Conservation (phyloP, 2,329 filamentous ascomycete genomes). For the Paracoccidioides lutzii region DNA sequence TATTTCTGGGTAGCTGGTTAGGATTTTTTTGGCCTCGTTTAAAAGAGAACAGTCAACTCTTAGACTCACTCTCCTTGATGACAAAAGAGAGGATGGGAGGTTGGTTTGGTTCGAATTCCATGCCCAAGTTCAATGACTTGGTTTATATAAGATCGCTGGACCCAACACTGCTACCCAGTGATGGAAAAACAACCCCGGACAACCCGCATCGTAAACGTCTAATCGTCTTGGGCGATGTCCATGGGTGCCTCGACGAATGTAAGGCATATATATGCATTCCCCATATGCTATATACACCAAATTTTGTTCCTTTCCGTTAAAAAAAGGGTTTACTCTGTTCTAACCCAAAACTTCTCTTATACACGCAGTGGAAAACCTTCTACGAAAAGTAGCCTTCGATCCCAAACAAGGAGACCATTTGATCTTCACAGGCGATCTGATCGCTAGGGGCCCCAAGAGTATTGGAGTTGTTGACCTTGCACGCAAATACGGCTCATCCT, state of each 20-base stretch:
- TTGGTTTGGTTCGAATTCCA: conserved; percentile 36
- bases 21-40: conserved; percentile 20
- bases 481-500: conserved; percentile 59
- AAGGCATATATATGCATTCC: conserved; percentile 7
- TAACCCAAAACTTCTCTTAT: conserved; percentile 5
- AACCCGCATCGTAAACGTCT: conserved; percentile 43
- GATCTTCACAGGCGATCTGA: conserved; percentile 62
- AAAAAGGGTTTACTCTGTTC: neutral
- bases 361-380: conserved; percentile 40
- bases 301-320: neutral
- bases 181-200: conserved; percentile 15
- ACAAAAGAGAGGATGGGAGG: conserved; percentile 19
- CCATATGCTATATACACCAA: neutral
- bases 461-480: conserved; percentile 63
- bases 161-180: conserved; percentile 32
- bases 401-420: conserved; percentile 52
- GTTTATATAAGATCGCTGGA: conserved; percentile 40
- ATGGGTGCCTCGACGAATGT: conserved; percentile 66
- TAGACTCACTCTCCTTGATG: conserved; percentile 21
- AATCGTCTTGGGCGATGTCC: conserved; percentile 79
- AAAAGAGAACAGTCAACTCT: conserved; percentile 20
- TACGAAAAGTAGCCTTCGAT: conserved; percentile 54
- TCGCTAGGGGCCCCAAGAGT: conserved; percentile 80
- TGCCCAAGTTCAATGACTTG: conserved; percentile 38
- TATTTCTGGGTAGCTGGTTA: conserved; percentile 24